These are phyloP conservation scores for Phytopythium helicoides DNA, from an alignment of 352 stramenopile species.

Conservation along the genomic window DNA sequence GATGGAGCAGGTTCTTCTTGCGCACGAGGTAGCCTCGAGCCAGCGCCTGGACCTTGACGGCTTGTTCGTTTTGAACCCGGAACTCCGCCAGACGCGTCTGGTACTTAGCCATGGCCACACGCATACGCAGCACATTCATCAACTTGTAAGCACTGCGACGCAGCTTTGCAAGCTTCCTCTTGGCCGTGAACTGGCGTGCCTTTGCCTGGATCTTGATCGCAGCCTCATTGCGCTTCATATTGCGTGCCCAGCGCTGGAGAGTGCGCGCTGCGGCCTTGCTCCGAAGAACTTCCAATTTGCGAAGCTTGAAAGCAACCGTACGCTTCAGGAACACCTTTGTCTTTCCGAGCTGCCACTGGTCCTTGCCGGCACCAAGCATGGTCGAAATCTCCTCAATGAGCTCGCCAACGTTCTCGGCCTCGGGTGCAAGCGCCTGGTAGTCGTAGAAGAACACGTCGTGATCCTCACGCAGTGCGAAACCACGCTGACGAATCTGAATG, in stretches of 20 bases:
- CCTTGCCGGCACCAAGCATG: conserved; percentile 83
- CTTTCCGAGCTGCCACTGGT: conserved; percentile 87
- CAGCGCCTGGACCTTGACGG: conserved; percentile 75
- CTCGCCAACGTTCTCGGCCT: conserved; percentile 82
- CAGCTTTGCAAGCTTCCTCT: conserved; percentile 42
- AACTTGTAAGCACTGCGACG: conserved; percentile 63
- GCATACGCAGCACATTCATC: conserved; percentile 51
- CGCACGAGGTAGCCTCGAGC: conserved; percentile 68
- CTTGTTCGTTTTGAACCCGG: conserved; percentile 43
- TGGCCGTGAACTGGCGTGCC: conserved; percentile 63
- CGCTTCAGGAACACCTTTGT: conserved; percentile 89
- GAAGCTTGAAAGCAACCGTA: conserved; percentile 74
- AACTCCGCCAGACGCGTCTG: conserved; percentile 44
- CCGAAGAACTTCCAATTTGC: conserved; percentile 76
- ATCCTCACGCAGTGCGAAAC: conserved; percentile 85
- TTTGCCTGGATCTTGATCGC: conserved; percentile 75
- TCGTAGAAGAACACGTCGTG: conserved; percentile 92
- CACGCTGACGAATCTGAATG: conserved; percentile 88
- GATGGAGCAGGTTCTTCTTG: conserved; percentile 71
- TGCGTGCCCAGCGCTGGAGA: conserved; percentile 83
- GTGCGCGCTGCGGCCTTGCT: conserved; percentile 79
- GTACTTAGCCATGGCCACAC: conserved; percentile 69
- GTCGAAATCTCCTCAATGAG: conserved; percentile 83
- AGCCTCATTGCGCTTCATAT: conserved; percentile 54
- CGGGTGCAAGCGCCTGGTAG: conserved; percentile 82